phyloP scores from a whole-genome alignment of 805 yeast genomes.

The Grigorovia yakushimaensis region DNA sequence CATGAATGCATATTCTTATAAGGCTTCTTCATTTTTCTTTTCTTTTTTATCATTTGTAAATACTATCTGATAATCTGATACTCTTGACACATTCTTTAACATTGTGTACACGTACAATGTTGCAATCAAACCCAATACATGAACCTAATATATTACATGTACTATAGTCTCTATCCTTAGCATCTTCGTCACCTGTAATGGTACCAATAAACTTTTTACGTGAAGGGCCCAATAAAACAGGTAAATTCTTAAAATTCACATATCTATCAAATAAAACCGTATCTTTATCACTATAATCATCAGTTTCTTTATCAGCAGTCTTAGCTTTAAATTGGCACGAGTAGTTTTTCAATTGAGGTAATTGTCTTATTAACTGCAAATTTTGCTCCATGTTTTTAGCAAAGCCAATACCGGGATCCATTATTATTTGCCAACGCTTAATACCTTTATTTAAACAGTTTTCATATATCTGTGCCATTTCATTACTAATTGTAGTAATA shows the following conservation, averaged over 20 bases:
- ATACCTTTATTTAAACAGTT: constrained; percentile 57
- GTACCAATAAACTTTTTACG: constrained; percentile 80
- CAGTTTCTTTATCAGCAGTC: background rate
- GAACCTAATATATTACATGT: constrained; percentile 70
- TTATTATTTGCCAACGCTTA: constrained; percentile 77
- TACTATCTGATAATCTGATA: constrained; percentile 60
- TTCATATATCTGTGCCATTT: constrained; percentile 45
- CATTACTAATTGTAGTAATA: constrained; percentile 52
- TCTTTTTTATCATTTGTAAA: constrained; percentile 9
- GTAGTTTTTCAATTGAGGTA: constrained; percentile 40
- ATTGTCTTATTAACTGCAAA: constrained; percentile 46
- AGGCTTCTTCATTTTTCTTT: too few relatives aligned
- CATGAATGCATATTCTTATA: too few relatives aligned
- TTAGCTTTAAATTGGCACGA: constrained; percentile 15
- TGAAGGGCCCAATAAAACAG: constrained; percentile 78
- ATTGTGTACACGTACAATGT: constrained; percentile 85
- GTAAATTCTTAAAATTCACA: constrained; percentile 34
- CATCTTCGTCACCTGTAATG: constrained; percentile 50
- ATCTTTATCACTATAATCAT: too few relatives aligned
- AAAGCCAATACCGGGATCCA: constrained; percentile 95
- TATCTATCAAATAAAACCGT: constrained; percentile 7
- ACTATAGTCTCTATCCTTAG: constrained; percentile 53
- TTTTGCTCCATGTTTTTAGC: constrained; percentile 78
- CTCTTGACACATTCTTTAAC: constrained; percentile 49
- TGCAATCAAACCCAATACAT: constrained; percentile 61